A percentile compares a stretch with the other conserved stretches of the same genome.
Evolutionary conservation across 1,284 basidiomycete species (phyloP).

Genomic region (Rhodotorula mucilaginosa): DNA sequence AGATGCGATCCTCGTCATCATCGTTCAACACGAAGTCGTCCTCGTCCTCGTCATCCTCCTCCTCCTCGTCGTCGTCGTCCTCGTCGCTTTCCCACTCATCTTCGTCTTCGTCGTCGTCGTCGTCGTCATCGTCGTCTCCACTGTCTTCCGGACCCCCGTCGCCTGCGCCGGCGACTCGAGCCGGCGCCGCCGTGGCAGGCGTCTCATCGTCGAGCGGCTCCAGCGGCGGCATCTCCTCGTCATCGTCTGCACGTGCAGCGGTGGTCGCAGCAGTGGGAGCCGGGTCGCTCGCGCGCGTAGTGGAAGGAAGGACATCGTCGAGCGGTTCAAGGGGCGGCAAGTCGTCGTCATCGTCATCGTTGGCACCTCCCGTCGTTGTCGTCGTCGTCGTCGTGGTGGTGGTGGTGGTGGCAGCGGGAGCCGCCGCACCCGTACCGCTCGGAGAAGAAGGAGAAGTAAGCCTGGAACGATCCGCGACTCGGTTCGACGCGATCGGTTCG

Average conservation of each 20-base stretch:
- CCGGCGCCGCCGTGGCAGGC: background rate
- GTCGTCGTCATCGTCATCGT: conserved; percentile 4
- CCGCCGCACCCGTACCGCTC: background rate
- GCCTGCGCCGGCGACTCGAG: background rate
- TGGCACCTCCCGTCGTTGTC: background rate
- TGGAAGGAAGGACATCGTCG: background rate
- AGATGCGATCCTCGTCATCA: conserved; percentile 13
- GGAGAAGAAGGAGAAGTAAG: background rate
- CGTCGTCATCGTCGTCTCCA: background rate
- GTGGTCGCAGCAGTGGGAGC: background rate
- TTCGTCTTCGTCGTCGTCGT: background rate
- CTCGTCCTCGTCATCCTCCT: conserved; percentile 10
- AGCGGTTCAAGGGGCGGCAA: conserved; percentile 15
- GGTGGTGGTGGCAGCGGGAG: background rate
- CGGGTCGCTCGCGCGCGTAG: background rate
- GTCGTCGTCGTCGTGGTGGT: background rate
- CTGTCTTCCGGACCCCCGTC: background rate
- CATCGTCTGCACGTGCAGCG: background rate
- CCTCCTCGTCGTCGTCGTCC: conserved; percentile 13
- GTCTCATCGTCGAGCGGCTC: conserved; percentile 6
- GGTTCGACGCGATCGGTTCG: background rate
- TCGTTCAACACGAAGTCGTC: conserved; percentile 10
- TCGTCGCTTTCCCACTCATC: conserved; percentile 3
- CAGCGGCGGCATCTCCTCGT: background rate
- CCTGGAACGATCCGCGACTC: background rate